Evolutionary conservation across 2,329 filamentous ascomycete species (phyloP).

Genomic region (Pyricularia sp.): DNA sequence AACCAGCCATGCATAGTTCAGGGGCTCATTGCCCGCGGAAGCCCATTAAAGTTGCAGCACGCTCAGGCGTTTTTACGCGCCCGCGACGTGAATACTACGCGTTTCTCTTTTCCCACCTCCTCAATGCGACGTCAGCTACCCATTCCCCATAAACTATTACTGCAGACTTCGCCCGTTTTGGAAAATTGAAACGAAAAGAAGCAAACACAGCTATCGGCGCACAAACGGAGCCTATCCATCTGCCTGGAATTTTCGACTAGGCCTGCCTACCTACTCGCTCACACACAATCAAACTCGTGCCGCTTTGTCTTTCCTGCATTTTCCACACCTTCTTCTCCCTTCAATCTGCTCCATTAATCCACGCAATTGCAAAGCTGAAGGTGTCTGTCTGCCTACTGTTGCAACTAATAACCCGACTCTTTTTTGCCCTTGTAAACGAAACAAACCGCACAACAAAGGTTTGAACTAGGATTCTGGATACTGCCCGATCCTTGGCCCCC

Average conservation of each 20-base stretch:
- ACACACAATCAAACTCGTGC: not conserved
- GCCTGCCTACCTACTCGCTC: not conserved
- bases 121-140: not conserved
- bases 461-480: not conserved
- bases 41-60: not conserved
- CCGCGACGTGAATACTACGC: not conserved
- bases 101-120: not conserved
- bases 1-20: not conserved
- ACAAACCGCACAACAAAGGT: not conserved
- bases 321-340: not conserved
- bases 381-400: not conserved
- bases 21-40: not conserved
- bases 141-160: not conserved
- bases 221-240: not conserved
- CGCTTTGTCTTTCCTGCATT: not conserved
- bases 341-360: not conserved
- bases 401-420: not conserved
- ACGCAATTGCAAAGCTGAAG: not conserved
- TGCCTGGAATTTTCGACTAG: not conserved
- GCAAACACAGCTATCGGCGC: not conserved
- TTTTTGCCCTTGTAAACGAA: not conserved
- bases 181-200: not conserved
- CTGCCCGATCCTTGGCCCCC: not conserved
- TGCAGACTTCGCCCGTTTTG: not conserved
- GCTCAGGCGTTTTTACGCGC: not conserved